Evolutionary conservation across 768 basidiomycete species (phyloP).

Genomic region (Hygrophoropsis aurantiaca): DNA sequence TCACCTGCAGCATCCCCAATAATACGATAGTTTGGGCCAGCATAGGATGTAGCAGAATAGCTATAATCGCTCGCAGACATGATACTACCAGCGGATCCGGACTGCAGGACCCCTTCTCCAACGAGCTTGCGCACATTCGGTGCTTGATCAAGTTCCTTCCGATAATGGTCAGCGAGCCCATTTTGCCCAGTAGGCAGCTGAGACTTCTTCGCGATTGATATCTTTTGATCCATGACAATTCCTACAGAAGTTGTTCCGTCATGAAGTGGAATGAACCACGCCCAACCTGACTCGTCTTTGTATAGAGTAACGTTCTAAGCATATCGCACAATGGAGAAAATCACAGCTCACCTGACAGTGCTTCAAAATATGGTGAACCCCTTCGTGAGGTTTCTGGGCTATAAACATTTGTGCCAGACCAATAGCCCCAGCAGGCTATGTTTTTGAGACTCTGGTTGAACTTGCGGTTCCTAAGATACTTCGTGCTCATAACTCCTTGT

Average conservation of each 20-base stretch:
- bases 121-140: conserved; percentile 40
- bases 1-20: conserved; percentile 68
- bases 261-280: conserved; percentile 72
- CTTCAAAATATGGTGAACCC: conserved; percentile 70
- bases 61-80: conserved; percentile 63
- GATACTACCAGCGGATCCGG: background rate
- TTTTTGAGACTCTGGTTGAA: conserved; percentile 71
- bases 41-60: conserved; percentile 60
- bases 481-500: conserved; percentile 64
- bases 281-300: conserved; percentile 68
- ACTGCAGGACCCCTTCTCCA: conserved; percentile 17
- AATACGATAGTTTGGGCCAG: conserved; percentile 54
- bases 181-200: conserved; percentile 23
- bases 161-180: too few species aligned
- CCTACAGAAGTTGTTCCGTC: conserved; percentile 63
- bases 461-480: conserved; percentile 67
- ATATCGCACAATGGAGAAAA: too few species aligned
- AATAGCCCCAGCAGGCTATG: conserved; percentile 78
- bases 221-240: conserved; percentile 57
- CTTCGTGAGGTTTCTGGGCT: conserved; percentile 47
- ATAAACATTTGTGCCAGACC: conserved; percentile 55
- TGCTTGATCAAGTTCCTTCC: conserved; percentile 43
- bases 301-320: background rate
- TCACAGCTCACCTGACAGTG: conserved; percentile 53
- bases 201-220: conserved; percentile 41